Conservation (phyloP, 768 basidiomycete genomes). For the Phlebiopsis gigantea region DNA sequence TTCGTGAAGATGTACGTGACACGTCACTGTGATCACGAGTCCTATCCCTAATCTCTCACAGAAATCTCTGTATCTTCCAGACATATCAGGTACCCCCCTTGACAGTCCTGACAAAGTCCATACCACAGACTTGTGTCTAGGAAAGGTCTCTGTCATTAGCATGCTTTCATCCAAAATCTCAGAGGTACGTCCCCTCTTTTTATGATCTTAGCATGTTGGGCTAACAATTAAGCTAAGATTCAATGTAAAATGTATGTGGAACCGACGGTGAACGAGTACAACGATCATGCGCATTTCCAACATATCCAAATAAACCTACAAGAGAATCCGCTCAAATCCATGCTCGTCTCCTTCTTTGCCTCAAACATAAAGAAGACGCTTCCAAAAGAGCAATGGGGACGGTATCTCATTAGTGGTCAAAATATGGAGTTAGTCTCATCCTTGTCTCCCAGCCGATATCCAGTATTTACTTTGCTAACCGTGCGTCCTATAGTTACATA, state of each 20-base stretch:
- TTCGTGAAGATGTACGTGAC: slow-evolving; percentile 77
- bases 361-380: slow-evolving; percentile 63
- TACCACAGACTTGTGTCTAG: slow-evolving; percentile 72
- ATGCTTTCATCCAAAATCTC: slow-evolving; percentile 86
- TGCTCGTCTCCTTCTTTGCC: slow-evolving; percentile 84
- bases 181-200: slow-evolving; percentile 48
- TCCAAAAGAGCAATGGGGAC: slow-evolving; percentile 58
- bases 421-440: slow-evolving; percentile 55
- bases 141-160: slow-evolving; percentile 72
- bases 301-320: slow-evolving; percentile 88
- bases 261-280: slow-evolving; percentile 48
- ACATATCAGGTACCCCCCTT: slow-evolving; percentile 71
- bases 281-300: slow-evolving; percentile 57
- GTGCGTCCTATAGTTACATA: slow-evolving; percentile 37
- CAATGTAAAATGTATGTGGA: slow-evolving; percentile 71
- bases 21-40: background rate
- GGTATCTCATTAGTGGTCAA: slow-evolving; percentile 76
- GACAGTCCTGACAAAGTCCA: slow-evolving; percentile 50
- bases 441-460: background rate
- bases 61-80: slow-evolving; percentile 91
- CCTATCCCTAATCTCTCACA: slow-evolving; percentile 26
- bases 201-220: background rate
- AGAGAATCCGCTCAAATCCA: slow-evolving; percentile 87
- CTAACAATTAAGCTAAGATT: slow-evolving; percentile 39
- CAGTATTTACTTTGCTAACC: background rate